A percentile compares a stretch with the other conserved stretches of the same genome.
These are phyloP conservation scores for Sphaceloma murrayae DNA, from an alignment of 2,329 filamentous ascomycete species.

Conservation along the genomic window DNA sequence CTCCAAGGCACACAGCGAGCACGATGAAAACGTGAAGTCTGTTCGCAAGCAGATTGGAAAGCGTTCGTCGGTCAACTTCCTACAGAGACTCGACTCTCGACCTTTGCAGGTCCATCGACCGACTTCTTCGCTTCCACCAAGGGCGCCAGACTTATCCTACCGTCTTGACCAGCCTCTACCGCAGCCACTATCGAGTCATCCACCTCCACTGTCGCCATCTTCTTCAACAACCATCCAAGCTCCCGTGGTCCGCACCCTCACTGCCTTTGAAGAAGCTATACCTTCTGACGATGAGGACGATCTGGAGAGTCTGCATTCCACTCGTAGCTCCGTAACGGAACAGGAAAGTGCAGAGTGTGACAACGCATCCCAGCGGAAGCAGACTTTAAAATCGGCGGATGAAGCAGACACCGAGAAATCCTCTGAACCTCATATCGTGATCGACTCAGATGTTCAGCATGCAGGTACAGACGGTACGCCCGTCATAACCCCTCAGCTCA, in stretches of 20 bases:
- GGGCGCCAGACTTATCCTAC: neutral
- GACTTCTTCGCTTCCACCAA: neutral
- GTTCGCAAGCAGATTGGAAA: constrained; percentile 13
- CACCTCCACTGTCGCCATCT: constrained; percentile 8
- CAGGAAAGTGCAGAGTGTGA: neutral
- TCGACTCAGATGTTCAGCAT: too few relatives aligned
- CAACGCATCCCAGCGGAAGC: neutral
- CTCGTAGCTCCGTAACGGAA: neutral
- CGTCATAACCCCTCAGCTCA: constrained; percentile 9
- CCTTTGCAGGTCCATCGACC: constrained; percentile 8
- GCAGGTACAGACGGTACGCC: neutral
- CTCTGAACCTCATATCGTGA: too few relatives aligned
- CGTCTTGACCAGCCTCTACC: neutral
- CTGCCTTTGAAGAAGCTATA: constrained; percentile 3
- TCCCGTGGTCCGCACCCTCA: neutral
- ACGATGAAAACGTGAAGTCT: constrained; percentile 1
- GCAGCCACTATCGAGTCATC: constrained; percentile 12
- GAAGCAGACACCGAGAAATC: neutral
- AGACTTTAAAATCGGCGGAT: too few relatives aligned
- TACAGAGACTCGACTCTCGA: constrained; percentile 8
- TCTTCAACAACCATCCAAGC: constrained; percentile 9
- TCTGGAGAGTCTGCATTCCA: neutral
- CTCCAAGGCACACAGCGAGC: constrained; percentile 2
- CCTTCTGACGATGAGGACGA: neutral
- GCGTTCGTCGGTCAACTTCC: constrained; percentile 16